Evolutionary conservation across 1,139 yeast genomes (phyloP).

Genomic region (Yamadazyma songkhlaensis): DNA sequence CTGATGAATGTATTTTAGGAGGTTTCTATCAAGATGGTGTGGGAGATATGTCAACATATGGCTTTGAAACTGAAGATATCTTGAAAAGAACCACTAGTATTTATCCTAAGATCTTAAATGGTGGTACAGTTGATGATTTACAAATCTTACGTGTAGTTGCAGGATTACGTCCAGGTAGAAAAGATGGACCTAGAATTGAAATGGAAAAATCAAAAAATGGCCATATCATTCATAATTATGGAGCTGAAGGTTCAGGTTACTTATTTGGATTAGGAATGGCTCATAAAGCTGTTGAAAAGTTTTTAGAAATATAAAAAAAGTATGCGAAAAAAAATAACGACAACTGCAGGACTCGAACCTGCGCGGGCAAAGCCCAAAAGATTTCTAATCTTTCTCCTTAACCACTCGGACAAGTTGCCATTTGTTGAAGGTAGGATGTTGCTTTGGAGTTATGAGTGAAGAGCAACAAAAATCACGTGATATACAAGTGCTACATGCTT

Average conservation of each 20-base stretch:
- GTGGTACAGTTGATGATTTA: constrained; percentile 16
- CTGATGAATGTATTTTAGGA: constrained; percentile 60
- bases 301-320: constrained; percentile 1
- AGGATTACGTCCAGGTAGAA: constrained; percentile 68
- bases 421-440: background rate
- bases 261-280: constrained; percentile 48
- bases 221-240: constrained; percentile 45
- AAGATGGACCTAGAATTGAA: constrained; percentile 67
- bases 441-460: too few species aligned
- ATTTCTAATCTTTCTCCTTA: constrained; percentile 58
- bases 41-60: constrained; percentile 55
- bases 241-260: constrained; percentile 48
- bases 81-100: constrained; percentile 51
- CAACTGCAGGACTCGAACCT: constrained; percentile 61
- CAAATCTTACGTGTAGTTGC: constrained; percentile 58
- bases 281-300: constrained; percentile 23
- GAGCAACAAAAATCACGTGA: too few species aligned
- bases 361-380: constrained; percentile 62
- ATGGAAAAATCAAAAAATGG: constrained; percentile 31
- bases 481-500: too few species aligned
- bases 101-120: constrained; percentile 48
- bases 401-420: constrained; percentile 58
- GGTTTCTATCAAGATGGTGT: constrained; percentile 60
- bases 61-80: constrained; percentile 54
- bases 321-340: constrained; percentile 32